A percentile compares a stretch with the other conserved stretches of the same genome.
Evolutionary conservation across 495 filamentous ascomycete species (phyloP).

Genomic region (Extremus antarcticus): DNA sequence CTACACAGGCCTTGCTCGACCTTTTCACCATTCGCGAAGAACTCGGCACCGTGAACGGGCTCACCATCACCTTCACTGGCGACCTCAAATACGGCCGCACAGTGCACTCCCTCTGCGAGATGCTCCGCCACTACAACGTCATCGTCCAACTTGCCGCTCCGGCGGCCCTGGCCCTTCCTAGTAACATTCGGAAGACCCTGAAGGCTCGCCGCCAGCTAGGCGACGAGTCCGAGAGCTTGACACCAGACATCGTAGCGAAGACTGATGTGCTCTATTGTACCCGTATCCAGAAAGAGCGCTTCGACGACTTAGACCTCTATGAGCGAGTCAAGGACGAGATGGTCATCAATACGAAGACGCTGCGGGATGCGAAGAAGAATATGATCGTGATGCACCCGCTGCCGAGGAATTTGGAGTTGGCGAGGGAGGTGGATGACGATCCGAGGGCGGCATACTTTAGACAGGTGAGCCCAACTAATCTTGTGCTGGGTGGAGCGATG

Average conservation of each 20-base stretch:
- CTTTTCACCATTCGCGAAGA: conserved; percentile 98
- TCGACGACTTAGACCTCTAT: conserved; percentile 64
- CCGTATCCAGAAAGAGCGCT: conserved; percentile 90
- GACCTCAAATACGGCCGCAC: conserved; percentile 88
- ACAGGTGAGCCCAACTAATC: conserved; percentile 65
- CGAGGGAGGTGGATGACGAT: conserved; percentile 94
- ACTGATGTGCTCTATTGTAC: conserved; percentile 94
- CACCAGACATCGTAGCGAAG: conserved; percentile 67
- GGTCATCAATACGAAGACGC: conserved; percentile 77
- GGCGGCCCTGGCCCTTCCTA: conserved; percentile 62
- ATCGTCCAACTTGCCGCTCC: conserved; percentile 85
- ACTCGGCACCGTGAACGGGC: conserved; percentile 81
- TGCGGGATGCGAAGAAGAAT: conserved; percentile 80
- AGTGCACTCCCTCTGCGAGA: conserved; percentile 85
- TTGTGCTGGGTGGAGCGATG: conserved; percentile 21
- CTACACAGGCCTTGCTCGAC: conserved; percentile 96
- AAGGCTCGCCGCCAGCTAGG: conserved; percentile 62
- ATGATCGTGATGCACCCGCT: conserved; percentile 94
- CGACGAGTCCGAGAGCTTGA: conserved; percentile 63
- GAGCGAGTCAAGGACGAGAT: conserved; percentile 79
- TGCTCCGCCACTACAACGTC: conserved; percentile 90
- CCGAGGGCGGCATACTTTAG: conserved; percentile 94
- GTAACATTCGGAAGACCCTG: conserved; percentile 59
- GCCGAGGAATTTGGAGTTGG: conserved; percentile 82
- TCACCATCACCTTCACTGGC: conserved; percentile 91